Evolutionary conservation across 768 basidiomycete genomes (phyloP), one percentile per base, ranked within the genome.

Genomic region (Boletus subcaerulescens): DNA sequence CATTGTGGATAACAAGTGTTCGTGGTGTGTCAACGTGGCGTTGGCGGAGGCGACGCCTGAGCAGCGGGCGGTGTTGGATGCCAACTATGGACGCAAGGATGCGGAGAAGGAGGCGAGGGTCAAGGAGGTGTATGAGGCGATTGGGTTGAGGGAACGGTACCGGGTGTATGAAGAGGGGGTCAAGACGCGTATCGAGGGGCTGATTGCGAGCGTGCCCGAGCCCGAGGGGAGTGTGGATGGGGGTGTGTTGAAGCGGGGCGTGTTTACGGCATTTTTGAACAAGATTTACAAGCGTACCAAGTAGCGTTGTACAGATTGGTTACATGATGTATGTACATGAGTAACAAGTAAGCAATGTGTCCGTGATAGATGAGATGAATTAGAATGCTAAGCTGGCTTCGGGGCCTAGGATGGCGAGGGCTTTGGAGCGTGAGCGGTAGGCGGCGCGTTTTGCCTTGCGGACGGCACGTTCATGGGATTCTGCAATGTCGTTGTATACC

Each of bases 1-100:
- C 71, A 99, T 99, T 65, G 71, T 98, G 55, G 96, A 99, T 74
- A 98, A 98, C 84, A 99, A 99, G 76, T 98, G 96, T 73, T 89
- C 89, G 17, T 99, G 96, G 97, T 87, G 87, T 62, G 80, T 98
- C 71, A 98, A 97, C 74, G 85, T 84, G 20, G 97, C 93, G 29
- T 78, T 98, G 54, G 70, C 73, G 17, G 68, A 76, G 40, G 84
- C 80, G 2, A 76, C 73, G 5, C 74, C 82, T 0, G 78, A 65
- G n/a, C 86, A 88, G 68, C 79, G 82, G 35, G 69, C 69, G 26
- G 67, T 84, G 24, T 75, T 87, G n/a, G 84, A 87, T 63, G 80
- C 75, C 20, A 84, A 85, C 69, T 89, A 90, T 65, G 86, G 86
- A 8, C 73, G 73, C 44, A 87, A 86, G 61, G 67, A 71, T 67